Evolutionary conservation across 139 green algal genomes (phyloP), one percentile per base, ranked within the genome.

Genomic region (Chlorella sorokiniana): DNA sequence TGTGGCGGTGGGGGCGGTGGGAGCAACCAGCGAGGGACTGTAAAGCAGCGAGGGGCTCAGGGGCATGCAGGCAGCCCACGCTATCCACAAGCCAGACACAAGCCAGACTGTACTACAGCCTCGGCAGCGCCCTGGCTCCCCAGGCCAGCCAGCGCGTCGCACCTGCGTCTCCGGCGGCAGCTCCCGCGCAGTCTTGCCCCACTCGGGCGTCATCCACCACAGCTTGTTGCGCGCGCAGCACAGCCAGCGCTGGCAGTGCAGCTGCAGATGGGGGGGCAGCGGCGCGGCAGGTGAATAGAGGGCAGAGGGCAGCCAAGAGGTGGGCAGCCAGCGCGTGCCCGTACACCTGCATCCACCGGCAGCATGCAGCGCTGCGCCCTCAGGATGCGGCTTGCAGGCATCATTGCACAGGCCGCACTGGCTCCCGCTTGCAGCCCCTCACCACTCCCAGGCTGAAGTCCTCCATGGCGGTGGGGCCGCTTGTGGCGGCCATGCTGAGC

Each of bases 201-300:
- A 98, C 87, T 95, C 91, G 9, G 95, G 95, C 14, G 93, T 96
- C 95, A 98, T 96, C 94, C 94, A 98, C 93, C 93, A 97, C 52
- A 98, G 89, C 90, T 97, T 97, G 86, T 91, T 93, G 63, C 92
- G 87, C 1, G 93, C 93, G 79, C 88, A 94, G 3, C 85, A 88
- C 40, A 96, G 79, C 84, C 92, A 94, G 29, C 86, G 87, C 62
- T 82, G 78, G 75, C 87, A 92, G 40, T 35, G 31, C 41, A 91
- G 69, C 72, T 86, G 81, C 73, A 78, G 9, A 5, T 51, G 5
- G n/a, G 7, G 37, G 23, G 48, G 69, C 20, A 25, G 69, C 37
- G 71, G 33, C 27, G n/a, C 3, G n/a, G 1, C 1, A n/a, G 14
- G n/a, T n/a, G n/a, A n/a, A n/a, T n/a, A n/a, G n/a, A n/a, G 62